phyloP scores from a whole-genome alignment of 2,329 filamentous ascomycete species.

The Microascus cirrosus region DNA sequence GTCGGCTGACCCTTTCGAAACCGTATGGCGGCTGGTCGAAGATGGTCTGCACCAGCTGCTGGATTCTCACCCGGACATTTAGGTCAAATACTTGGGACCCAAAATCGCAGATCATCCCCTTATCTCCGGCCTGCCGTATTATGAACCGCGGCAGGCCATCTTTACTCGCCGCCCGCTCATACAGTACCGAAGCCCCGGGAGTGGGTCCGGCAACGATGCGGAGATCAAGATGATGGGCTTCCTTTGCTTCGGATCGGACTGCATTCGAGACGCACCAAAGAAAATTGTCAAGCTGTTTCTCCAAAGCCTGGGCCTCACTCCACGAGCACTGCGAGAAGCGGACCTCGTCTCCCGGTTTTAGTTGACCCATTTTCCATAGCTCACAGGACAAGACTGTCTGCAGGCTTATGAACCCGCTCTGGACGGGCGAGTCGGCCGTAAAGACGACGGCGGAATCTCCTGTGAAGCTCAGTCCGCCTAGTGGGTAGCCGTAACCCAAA shows the following conservation, averaged over 20 bases:
- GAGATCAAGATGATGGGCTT: neutral
- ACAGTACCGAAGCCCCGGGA: neutral
- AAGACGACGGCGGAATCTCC: conserved; percentile 52
- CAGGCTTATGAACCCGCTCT: conserved; percentile 47
- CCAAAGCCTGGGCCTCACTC: conserved; percentile 11
- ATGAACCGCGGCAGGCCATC: conserved; percentile 12
- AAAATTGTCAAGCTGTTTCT: neutral
- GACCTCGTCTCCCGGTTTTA: conserved; percentile 42
- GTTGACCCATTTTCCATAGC: conserved; percentile 50
- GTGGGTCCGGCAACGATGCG: neutral
- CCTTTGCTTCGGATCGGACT: too few species aligned
- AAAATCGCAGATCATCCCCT: neutral
- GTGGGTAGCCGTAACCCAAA: conserved; percentile 48
- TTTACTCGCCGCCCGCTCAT: conserved; percentile 10
- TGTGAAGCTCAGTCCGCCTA: conserved; percentile 48
- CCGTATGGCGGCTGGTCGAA: conserved; percentile 8
- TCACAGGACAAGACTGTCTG: conserved; percentile 46
- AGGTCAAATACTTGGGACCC: conserved; percentile 15
- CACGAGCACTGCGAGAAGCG: conserved; percentile 12
- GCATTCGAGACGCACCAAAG: too few species aligned
- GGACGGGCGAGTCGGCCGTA: conserved; percentile 45
- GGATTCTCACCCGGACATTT: conserved; percentile 20
- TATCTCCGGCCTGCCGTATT: neutral
- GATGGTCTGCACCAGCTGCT: conserved; percentile 17
- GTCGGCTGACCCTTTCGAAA: conserved; percentile 19